A percentile compares a stretch with the other conserved stretches of the same genome.
phyloP scores from a whole-genome alignment of 768 basidiomycete genomes.

The Amanita polypyramis region DNA sequence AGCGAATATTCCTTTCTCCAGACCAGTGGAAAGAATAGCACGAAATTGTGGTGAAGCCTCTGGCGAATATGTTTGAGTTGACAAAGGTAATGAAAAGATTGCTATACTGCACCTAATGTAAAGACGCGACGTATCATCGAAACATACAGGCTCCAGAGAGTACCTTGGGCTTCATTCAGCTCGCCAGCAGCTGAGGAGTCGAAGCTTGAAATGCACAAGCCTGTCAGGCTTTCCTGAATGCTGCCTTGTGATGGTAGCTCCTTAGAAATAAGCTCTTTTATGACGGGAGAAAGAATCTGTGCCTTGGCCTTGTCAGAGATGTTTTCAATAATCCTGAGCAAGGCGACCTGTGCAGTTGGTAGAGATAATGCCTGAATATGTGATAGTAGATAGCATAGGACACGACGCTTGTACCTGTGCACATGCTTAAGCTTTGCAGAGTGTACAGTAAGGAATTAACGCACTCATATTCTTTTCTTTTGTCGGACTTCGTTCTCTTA shows the following conservation, averaged over 20 bases:
- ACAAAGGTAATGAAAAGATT: not conserved
- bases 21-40: slow-evolving; percentile 27
- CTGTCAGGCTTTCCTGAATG: slow-evolving; percentile 23
- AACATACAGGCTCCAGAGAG: slow-evolving; percentile 43
- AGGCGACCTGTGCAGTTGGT: slow-evolving; percentile 32
- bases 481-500: slow-evolving; percentile 35
- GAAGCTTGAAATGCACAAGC: slow-evolving; percentile 38
- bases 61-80: slow-evolving; percentile 14
- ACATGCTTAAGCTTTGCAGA: not conserved
- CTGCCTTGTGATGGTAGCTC: not conserved
- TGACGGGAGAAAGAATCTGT: slow-evolving; percentile 46
- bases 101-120: slow-evolving; percentile 29
- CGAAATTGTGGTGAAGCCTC: slow-evolving; percentile 30
- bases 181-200: slow-evolving; percentile 33
- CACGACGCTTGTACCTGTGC: slow-evolving; percentile 54
- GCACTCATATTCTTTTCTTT: slow-evolving; percentile 43
- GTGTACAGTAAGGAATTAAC: slow-evolving; percentile 13
- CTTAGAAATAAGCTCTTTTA: slow-evolving; percentile 27
- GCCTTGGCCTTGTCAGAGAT: slow-evolving; percentile 39
- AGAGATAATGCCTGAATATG: slow-evolving; percentile 56
- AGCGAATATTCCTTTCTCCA: slow-evolving; percentile 48
- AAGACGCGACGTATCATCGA: slow-evolving; percentile 34
- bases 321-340: slow-evolving; percentile 39
- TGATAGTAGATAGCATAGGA: slow-evolving; percentile 72
- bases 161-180: slow-evolving; percentile 32